Conservation (phyloP, 2,329 filamentous ascomycete species). For the Cordyceps pruinosa region DNA sequence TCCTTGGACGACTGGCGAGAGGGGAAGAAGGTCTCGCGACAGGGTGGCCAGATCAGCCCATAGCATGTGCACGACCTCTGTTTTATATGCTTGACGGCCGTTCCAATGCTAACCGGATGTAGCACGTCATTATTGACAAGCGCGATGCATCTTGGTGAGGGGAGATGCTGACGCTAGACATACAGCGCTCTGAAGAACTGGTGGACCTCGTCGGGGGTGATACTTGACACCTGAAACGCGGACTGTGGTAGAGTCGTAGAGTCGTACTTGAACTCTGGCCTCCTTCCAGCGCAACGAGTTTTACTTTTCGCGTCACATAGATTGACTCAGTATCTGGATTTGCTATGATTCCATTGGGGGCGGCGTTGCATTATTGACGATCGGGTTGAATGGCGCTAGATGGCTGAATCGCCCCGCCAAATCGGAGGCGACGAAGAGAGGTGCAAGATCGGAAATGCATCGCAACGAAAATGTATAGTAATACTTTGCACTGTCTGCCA, state of each 20-base stretch:
- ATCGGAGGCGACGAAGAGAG: neutral
- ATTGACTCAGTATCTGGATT: too few relatives aligned
- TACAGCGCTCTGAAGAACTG: neutral
- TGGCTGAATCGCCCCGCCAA: constrained; percentile 7
- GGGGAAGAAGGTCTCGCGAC: too few relatives aligned
- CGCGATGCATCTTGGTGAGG: neutral
- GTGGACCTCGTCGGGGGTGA: neutral
- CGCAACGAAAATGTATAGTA: neutral
- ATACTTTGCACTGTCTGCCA: neutral
- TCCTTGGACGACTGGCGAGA: too few relatives aligned
- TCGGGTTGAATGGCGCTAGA: neutral
- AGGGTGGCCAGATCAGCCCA: too few relatives aligned
- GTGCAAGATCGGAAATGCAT: neutral
- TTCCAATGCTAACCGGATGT: neutral
- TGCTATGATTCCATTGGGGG: neutral
- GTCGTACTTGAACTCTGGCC: too few relatives aligned
- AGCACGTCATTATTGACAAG: constrained; percentile 2
- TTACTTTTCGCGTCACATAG: neutral
- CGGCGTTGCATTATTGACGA: neutral
- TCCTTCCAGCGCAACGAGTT: too few relatives aligned
- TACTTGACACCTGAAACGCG: neutral
- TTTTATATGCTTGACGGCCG: neutral
- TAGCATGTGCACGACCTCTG: neutral
- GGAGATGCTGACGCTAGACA: neutral
- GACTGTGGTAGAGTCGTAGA: neutral